Evolutionary conservation across 1,284 basidiomycete species (phyloP).

Genomic region (Meripilus lineatus): DNA sequence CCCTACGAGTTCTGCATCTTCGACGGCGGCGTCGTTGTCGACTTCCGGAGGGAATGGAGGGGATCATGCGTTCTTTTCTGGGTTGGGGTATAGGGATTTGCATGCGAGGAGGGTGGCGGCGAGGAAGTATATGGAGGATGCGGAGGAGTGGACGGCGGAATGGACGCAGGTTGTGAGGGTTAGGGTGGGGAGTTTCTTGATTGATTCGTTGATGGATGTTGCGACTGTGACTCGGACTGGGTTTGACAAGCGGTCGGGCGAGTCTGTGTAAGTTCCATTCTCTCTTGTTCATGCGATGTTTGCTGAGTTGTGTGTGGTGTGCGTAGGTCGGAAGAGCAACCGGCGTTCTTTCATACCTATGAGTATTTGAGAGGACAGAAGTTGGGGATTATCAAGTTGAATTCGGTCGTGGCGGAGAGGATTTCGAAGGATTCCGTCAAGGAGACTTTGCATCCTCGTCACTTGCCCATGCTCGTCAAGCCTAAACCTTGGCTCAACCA

Average conservation of each 20-base stretch:
- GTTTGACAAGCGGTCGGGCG: conserved; percentile 49
- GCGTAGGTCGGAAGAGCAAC: conserved; percentile 73
- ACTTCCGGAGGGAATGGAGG: too few relatives aligned
- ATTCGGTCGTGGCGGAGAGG: conserved; percentile 75
- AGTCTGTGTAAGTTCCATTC: conserved; percentile 45
- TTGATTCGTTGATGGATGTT: conserved; percentile 81
- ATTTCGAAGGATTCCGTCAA: conserved; percentile 75
- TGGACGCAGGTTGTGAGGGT: conserved; percentile 82
- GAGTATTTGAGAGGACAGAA: conserved; percentile 93
- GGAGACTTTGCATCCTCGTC: conserved; percentile 86
- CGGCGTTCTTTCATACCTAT: conserved; percentile 90
- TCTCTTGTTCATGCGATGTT: background rate
- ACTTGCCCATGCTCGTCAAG: conserved; percentile 93
- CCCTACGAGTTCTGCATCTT: conserved; percentile 30
- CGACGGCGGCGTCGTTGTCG: too few relatives aligned
- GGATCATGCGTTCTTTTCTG: conserved; percentile 49
- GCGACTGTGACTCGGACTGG: conserved; percentile 73
- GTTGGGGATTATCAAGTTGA: conserved; percentile 87
- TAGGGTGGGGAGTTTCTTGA: conserved; percentile 79
- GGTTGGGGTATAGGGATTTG: conserved; percentile 51
- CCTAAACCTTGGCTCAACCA: conserved; percentile 85
- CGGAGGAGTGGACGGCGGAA: conserved; percentile 68
- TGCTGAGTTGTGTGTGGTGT: conserved; percentile 7
- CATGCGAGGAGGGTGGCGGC: conserved; percentile 58
- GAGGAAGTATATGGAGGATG: conserved; percentile 58